phyloP scores from a whole-genome alignment of 495 filamentous ascomycete genomes.

The Cetradonia linearis region DNA sequence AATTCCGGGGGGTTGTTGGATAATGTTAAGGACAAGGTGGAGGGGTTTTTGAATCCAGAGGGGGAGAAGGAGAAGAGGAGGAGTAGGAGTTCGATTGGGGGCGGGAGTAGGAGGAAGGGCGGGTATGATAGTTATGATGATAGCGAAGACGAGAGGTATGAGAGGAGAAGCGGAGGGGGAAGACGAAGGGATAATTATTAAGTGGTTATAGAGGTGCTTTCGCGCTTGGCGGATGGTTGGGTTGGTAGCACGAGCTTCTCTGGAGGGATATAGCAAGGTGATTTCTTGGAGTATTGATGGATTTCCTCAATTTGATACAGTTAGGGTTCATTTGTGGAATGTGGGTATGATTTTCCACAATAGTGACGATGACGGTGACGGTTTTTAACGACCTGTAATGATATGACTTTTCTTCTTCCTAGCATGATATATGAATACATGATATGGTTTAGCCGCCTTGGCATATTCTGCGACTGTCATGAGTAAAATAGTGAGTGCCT shows the following conservation, averaged over 20 bases:
- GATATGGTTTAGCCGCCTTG: too few relatives aligned
- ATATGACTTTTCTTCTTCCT: too few relatives aligned
- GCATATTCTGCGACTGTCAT: too few relatives aligned
- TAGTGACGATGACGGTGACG: too few relatives aligned
- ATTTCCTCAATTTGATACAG: not conserved
- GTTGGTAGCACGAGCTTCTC: too few relatives aligned
- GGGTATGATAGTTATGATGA: conserved; percentile 11
- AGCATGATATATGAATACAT: too few relatives aligned
- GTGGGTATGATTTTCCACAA: too few relatives aligned
- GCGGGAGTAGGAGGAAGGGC: not conserved
- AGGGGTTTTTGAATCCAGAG: conserved; percentile 32
- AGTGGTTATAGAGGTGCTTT: not conserved
- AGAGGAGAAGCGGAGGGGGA: conserved; percentile 7
- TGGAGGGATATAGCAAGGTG: too few relatives aligned
- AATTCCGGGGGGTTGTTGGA: conserved; percentile 41
- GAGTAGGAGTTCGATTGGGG: conserved; percentile 6
- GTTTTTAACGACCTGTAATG: too few relatives aligned
- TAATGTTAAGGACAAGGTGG: conserved; percentile 42
- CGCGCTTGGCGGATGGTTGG: not conserved
- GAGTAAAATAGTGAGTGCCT: too few relatives aligned
- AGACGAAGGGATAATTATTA: not conserved
- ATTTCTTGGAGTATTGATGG: too few relatives aligned
- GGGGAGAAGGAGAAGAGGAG: conserved; percentile 30
- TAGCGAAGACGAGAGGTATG: conserved; percentile 14
- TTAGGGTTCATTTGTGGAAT: too few relatives aligned